phyloP scores from a whole-genome alignment of 192 early-diverging fungal species.

The Kickxella alabastrina region DNA sequence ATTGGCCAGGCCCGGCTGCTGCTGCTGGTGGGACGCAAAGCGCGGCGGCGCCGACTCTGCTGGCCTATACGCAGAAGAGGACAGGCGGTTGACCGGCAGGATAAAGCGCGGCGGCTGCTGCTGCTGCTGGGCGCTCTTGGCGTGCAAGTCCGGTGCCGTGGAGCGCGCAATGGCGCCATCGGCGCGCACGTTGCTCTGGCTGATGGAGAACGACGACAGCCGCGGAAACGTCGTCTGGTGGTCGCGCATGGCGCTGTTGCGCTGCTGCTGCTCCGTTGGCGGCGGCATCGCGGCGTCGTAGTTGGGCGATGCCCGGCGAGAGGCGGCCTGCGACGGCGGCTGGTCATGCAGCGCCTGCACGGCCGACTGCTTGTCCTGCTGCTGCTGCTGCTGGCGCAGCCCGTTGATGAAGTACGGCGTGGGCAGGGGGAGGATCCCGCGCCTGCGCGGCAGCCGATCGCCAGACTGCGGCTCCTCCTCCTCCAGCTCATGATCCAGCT shows the following conservation, averaged over 20 bases:
- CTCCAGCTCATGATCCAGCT: constrained; percentile 31
- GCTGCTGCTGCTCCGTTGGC: background rate
- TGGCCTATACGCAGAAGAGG: too few species aligned
- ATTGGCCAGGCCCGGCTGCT: too few species aligned
- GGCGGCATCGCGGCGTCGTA: constrained; percentile 3
- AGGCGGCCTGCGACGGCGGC: constrained; percentile 12
- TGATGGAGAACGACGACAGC: constrained; percentile 49
- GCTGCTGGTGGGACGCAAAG: too few species aligned
- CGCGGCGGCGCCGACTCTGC: too few species aligned
- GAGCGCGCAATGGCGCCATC: constrained; percentile 16
- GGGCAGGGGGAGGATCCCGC: constrained; percentile 29
- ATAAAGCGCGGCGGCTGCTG: constrained; percentile 18
- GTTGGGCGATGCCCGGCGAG: constrained; percentile 24
- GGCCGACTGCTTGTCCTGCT: constrained; percentile 3
- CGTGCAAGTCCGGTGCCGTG: constrained; percentile 1
- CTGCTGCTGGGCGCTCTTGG: constrained; percentile 2
- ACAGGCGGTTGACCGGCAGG: constrained; percentile 26
- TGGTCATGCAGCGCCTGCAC: background rate
- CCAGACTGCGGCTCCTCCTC: constrained; percentile 5
- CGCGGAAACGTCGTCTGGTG: constrained; percentile 35
- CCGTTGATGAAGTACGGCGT: constrained; percentile 40
- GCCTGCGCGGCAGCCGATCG: constrained; percentile 11
- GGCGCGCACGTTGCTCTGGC: constrained; percentile 46
- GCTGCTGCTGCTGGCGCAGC: constrained; percentile 13
- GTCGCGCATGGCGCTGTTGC: constrained; percentile 9